These are phyloP conservation scores for Ramularia endophylla DNA, from an alignment of 2,329 filamentous ascomycete species.

Conservation along the genomic window DNA sequence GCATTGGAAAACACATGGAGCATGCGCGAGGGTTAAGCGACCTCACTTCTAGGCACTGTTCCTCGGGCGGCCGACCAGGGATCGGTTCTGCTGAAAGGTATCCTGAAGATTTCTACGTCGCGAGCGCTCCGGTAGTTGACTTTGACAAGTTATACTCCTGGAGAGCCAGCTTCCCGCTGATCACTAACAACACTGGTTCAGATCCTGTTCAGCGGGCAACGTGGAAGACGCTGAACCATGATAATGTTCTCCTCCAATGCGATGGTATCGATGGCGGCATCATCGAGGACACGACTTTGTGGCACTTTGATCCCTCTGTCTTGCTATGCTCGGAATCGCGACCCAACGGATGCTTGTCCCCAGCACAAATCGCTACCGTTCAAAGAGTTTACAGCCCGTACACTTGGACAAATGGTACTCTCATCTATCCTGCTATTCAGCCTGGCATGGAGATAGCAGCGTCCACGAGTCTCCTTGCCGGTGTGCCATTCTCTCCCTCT, in stretches of 20 bases:
- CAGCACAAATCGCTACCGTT: constrained; percentile 37
- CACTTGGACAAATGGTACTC: constrained; percentile 22
- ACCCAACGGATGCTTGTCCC: constrained; percentile 39
- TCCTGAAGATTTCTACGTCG: constrained; percentile 45
- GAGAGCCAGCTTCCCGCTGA: constrained; percentile 36
- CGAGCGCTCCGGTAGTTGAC: constrained; percentile 37
- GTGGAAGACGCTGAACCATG: constrained; percentile 36
- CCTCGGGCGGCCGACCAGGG: constrained; percentile 41
- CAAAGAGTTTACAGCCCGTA: constrained; percentile 36
- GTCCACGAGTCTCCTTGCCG: constrained; percentile 35
- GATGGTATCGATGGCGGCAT: constrained; percentile 44
- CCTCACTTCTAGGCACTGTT: constrained; percentile 43
- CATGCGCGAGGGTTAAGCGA: no score
- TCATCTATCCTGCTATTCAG: constrained; percentile 23
- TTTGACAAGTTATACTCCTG: constrained; percentile 38
- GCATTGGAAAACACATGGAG: no score
- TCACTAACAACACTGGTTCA: constrained; percentile 33
- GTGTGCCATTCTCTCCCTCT: constrained; percentile 42
- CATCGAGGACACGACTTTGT: constrained; percentile 39
- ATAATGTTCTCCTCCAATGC: constrained; percentile 42
- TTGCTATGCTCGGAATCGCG: constrained; percentile 33
- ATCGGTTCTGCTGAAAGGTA: constrained; percentile 39
- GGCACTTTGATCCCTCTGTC: constrained; percentile 10
- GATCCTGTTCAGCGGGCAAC: constrained; percentile 33
- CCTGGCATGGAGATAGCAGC: constrained; percentile 26